Base-by-base conservation (phyloP, 257 asterid species). In the Thymus mandschuricus region DNA sequence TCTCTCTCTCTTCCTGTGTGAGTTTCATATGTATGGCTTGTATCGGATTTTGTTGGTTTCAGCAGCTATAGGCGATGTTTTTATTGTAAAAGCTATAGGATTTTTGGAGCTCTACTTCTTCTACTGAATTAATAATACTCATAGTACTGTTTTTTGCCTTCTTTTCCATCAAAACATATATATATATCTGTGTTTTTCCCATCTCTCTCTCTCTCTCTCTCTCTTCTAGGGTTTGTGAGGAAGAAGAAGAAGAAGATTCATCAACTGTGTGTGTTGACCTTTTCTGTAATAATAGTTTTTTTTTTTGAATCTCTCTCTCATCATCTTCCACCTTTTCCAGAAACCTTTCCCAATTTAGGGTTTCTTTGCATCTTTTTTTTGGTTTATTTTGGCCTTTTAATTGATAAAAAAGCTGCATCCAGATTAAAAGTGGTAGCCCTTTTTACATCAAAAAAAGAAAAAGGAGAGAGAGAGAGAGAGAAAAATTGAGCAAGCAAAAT, bases 21-120 rank as follows among this genome's bases (percentile, higher is more conserved):
- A 21, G 21, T 83, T 75, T 76, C 79, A 78, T 82, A 65, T 84
- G 83, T 84, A 77, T 89, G 93, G 91, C 87, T 78, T 86, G 73
- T 82, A 74, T 71, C 81, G 82, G 80, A 78, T 78, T 83, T 81
- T 80, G 81, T 71, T 76, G 81, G 78, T 81, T 79, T 74, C 70
- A 78, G 85, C 84, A 83, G 90, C 89, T 78, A 74, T 68, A 86
- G 84, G 82, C 81, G 77, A 79, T 78, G 86, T 81, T 83, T 83
- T 68, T 78, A 76, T 85, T 85, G 82, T 74, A 72, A 74, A 83
- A 68, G 80, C 81, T 80, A 74, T 54, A 66, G 2, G 48, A 55
- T 64, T 78, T 78, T 77, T 73, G 83, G 74, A 71, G 82, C 74
- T 76, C 66, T 75, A 63, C 62, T 77, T 67, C 59, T 76, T 21